Evolutionary conservation across 2,329 filamentous ascomycete species (phyloP), one percentile per base, ranked within the genome.

Genomic region (Emydomyces testavorans): DNA sequence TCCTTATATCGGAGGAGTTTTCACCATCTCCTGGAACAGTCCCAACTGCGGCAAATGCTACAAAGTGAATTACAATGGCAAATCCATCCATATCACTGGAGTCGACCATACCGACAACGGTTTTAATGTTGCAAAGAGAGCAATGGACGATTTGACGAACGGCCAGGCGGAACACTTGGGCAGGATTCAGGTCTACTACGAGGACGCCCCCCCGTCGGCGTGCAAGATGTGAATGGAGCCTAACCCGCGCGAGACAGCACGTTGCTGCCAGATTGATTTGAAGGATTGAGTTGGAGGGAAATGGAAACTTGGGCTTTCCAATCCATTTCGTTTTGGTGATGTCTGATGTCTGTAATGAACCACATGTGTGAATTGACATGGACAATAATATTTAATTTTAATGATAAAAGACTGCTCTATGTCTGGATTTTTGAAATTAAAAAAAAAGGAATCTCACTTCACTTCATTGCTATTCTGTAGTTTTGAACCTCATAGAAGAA

Each of bases 21-120:
- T 65, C 50, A 72, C 71, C 50, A 61, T 76, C 46, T 56, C 50
- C 41, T 76, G 70, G 70, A 69, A 71, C 55, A 65, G 61, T 42
- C 52, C 58, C 13, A 63, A 71, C 60, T 77, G 74, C 58, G 74
- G 74, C 41, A 71, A 68, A 37, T 77, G 74, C 65, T 76, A 73
- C 58, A 59, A 65, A 45, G 55, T 77, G 47, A 67, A 65, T 37
- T 77, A 70, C 60, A 62, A 66, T 44, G 52, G 55, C 24, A 69
- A 65, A 37, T 60, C 59, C 3, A 68, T 77, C 59, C 68, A 71
- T 51, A 62, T 76, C 20, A 61, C 71, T 13, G 74, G 69, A 1
- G 63, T 77, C 36, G 74, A 77, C 54, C 61, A 65, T 52, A 58
- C 67, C 2, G 67, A 60, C 0, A 51, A 58, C 3, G 60, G 60